Base-by-base conservation (phyloP, 306 rosid genomes). In the Sesbania bispinosa region DNA sequence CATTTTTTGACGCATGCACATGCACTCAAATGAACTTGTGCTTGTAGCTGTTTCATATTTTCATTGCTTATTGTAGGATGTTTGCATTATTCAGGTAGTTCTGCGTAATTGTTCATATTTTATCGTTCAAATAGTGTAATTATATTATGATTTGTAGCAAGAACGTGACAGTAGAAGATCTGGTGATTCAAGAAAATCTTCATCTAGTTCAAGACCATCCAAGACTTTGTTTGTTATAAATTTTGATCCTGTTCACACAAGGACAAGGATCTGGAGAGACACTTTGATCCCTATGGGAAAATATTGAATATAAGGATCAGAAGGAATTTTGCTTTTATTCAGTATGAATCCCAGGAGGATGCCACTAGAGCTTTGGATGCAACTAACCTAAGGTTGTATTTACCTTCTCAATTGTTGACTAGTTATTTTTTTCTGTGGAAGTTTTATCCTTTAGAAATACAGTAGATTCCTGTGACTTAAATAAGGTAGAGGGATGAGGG, bases 231-330 rank as follows among this genome's bases (percentile, higher is more conserved):
- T 90, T 86, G 83, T 90, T 30, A 90, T 90, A 61, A 90, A 90
- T 70, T 88, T 90, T 86, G 96, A 90, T 69, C 96, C 96, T 26
- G 85, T 85, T 55, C 83, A 90, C 57, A 81, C 92, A 15, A 88
- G 94, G 87, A 82, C 94, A 69, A 88, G 88, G 96, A 90, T 83
- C 43, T 90, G 75, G 96, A 90, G 87, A 88, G 77, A 79, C 96
- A 90, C 81, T 90, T 88, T 81, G 96, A 90, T 69, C 50, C 79
- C 14, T 81, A 84, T 36, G 96, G 96, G 77, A 88, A 88, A 85
- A 82, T 90, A 73, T 66, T 52, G 45, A 90, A 86, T 79, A 73
- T 90, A 77, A 86, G 96, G 87, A 83, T 90, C 66, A 90, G 96
- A 79, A 88, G 89, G 86, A 90, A 90, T 68, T 90, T 90, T 77